A percentile compares a stretch with the other conserved stretches of the same genome.
Evolutionary conservation across 2,329 filamentous ascomycete genomes (phyloP).

Genomic region (Seiridium unicorne): DNA sequence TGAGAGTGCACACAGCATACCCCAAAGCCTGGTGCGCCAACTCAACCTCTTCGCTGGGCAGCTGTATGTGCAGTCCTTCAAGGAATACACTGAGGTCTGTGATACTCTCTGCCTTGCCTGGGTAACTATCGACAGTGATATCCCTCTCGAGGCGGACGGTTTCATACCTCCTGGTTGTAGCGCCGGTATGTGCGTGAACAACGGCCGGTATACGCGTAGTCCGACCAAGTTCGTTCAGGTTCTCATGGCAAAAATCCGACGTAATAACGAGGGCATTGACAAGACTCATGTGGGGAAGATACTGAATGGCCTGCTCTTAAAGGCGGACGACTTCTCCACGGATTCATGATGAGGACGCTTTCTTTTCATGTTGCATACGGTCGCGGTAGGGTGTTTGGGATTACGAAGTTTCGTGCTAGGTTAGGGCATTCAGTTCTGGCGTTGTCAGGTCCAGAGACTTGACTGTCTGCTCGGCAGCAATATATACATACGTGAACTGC

Average conservation of each 20-base stretch:
- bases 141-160: neutral
- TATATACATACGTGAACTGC: too few species aligned
- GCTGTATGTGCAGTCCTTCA: conserved; percentile 26
- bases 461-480: too few species aligned
- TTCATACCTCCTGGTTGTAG: neutral
- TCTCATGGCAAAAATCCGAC: conserved; percentile 10
- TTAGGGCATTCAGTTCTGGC: too few species aligned
- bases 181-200: neutral
- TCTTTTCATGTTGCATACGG: too few species aligned
- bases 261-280: conserved; percentile 8
- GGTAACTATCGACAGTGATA: neutral
- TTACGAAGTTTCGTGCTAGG: too few species aligned
- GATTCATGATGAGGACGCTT: too few species aligned
- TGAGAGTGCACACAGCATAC: conserved; percentile 22
- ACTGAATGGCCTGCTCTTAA: conserved; percentile 7
- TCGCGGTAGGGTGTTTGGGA: too few species aligned
- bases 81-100: neutral
- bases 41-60: conserved; percentile 67
- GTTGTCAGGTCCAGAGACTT: too few species aligned
- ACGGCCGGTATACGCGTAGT: conserved; percentile 24
- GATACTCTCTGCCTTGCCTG: neutral
- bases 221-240: conserved; percentile 8
- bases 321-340: conserved; percentile 5
- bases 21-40: conserved; percentile 33
- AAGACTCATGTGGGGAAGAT: conserved; percentile 12